Evolutionary conservation across 163 green algal genomes (phyloP).

Genomic region (Chlamydomonas reinhardtii): DNA sequence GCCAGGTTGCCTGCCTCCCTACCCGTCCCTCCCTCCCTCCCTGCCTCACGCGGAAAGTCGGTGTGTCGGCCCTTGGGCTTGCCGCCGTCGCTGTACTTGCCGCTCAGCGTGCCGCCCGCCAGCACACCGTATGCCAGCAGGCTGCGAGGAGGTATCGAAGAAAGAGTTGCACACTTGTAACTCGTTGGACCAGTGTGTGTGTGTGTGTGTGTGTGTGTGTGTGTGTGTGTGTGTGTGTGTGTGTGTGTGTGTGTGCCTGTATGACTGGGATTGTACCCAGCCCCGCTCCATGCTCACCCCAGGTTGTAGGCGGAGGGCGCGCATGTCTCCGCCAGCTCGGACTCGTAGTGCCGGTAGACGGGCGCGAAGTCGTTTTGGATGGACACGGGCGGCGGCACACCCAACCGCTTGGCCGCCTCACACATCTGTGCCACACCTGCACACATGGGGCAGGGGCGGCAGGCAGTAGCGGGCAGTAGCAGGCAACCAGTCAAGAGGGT

Average conservation of each 20-base stretch:
- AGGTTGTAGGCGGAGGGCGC: conserved; percentile 72
- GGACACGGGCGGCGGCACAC: conserved; percentile 78
- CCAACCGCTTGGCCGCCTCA: conserved; percentile 76
- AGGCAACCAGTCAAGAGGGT: too few relatives aligned
- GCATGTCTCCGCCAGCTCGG: conserved; percentile 80
- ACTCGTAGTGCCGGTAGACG: conserved; percentile 77
- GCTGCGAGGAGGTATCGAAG: conserved; percentile 22
- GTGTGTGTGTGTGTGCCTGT: too few relatives aligned
- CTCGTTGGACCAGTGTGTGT: background rate
- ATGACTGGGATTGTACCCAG: too few relatives aligned
- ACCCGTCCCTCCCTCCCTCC: too few relatives aligned
- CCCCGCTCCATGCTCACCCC: conserved; percentile 44
- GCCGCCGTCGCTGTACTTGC: conserved; percentile 84
- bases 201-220: background rate
- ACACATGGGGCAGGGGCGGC: too few relatives aligned
- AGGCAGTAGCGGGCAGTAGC: too few relatives aligned
- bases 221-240: too few relatives aligned
- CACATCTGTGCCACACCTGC: conserved; percentile 80
- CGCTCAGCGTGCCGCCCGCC: conserved; percentile 81
- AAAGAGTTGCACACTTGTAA: too few relatives aligned
- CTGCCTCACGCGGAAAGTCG: conserved; percentile 51
- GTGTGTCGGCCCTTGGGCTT: conserved; percentile 55
- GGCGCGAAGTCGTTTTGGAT: conserved; percentile 88
- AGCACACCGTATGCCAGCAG: conserved; percentile 92
- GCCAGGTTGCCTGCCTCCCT: too few relatives aligned